phyloP scores from a whole-genome alignment of 495 filamentous ascomycete genomes.

The Apiosordaria backusii region DNA sequence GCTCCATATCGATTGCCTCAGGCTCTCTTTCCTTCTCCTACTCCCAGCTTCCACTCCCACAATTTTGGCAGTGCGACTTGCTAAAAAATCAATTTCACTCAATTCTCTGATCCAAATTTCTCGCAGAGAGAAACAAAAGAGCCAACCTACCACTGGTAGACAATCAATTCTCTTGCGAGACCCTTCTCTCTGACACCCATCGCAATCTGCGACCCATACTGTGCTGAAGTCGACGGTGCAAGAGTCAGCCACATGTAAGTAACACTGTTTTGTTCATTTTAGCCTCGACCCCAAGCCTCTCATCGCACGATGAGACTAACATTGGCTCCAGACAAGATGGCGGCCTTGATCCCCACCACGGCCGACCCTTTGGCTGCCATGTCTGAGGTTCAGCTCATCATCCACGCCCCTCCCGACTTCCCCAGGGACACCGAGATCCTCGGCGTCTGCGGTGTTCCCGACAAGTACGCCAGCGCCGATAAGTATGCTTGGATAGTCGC shows the following conservation, averaged over 20 bases:
- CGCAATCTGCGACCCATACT: background rate
- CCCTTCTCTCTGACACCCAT: background rate
- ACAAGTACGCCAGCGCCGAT: slow-evolving; percentile 21
- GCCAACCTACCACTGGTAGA: background rate
- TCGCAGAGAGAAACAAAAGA: background rate
- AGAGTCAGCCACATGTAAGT: background rate
- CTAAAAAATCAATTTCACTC: background rate
- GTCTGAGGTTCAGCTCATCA: slow-evolving; percentile 25
- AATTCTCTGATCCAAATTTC: background rate
- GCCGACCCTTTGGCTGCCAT: slow-evolving; percentile 4
- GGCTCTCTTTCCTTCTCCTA: background rate
- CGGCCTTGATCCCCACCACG: background rate
- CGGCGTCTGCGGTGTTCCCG: slow-evolving; percentile 33
- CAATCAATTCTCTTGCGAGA: no score
- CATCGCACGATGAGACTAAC: background rate
- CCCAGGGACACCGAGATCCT: slow-evolving; percentile 25
- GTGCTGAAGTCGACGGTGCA: background rate
- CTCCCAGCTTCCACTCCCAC: background rate
- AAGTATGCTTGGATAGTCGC: slow-evolving; percentile 38
- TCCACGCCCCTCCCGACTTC: slow-evolving; percentile 35
- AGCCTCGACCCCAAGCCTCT: background rate
- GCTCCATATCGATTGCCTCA: background rate
- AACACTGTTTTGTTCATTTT: background rate
- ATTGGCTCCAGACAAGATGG: background rate
- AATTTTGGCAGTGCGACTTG: background rate